Evolutionary conservation across 495 filamentous ascomycete genomes (phyloP), one percentile per base, ranked within the genome.

Genomic region (Aspergillus carlsbadensis): DNA sequence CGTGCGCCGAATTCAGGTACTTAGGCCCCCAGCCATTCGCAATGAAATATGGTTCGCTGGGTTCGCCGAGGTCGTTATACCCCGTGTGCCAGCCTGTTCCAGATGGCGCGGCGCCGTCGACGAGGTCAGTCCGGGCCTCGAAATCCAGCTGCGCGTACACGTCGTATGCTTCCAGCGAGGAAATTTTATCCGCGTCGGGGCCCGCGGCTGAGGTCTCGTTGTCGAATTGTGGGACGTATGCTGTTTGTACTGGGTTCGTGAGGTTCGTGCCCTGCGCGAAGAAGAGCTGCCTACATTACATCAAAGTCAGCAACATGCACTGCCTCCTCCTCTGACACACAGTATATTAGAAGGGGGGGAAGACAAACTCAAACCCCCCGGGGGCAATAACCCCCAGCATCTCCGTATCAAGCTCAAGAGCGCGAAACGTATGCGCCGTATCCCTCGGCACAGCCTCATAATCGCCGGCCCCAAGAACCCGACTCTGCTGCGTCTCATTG

Each of bases 381-480:
- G 76, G 76, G 3, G 65, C 62, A 31, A 79, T 67, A 0, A 77
- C 68, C 0, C 75, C 75, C 8, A 69, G 63, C 65, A 79, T 70
- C 60, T 77, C 71, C 1, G 71, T 75, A 47, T 79, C 74, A 10
- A 74, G 70, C 29, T 79, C 76, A 5, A 76, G 47, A 34, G 77
- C 69, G 43, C 73, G 70, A 52, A 78, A 78, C 2, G 73, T 79
- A 49, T 78, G 76, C 5, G 72, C 77, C 6, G 75, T 75, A 54
- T 77, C 72, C 20, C 63, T 58, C 0, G 68, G 58, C 0, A 77
- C 71, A 0, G 72, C 68, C 11, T 75, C 73, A 54, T 71, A 74
- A 40, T 78, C 76, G 7, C 76, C 74, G 18, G 63, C 63, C 0
- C 63, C 64, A 14, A 79, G 49, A 0, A 78, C 39, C 13, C 75